phyloP scores from a whole-genome alignment of 73 alveolate species.

The Breviolum minutum region DNA sequence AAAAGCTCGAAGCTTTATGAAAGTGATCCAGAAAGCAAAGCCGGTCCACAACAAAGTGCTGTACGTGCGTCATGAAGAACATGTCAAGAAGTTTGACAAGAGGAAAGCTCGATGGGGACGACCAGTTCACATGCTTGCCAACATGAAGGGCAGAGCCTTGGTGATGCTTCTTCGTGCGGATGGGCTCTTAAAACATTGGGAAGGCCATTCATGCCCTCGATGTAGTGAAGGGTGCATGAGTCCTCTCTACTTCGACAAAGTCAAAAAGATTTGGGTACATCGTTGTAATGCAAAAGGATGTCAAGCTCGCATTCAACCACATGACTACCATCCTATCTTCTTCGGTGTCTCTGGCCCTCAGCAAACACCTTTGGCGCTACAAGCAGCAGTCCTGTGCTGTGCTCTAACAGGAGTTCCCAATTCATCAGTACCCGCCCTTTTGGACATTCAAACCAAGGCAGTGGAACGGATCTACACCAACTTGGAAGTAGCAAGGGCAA shows the following conservation, averaged over 20 bases:
- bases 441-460: slow-evolving; percentile 21
- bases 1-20: background rate
- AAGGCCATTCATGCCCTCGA: background rate
- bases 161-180: background rate
- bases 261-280: background rate
- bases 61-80: background rate
- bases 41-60: background rate
- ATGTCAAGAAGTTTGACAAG: background rate
- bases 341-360: background rate
- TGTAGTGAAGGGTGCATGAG: background rate
- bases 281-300: background rate
- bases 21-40: background rate
- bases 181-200: background rate
- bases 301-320: background rate
- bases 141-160: background rate
- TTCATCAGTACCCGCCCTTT: background rate
- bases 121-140: background rate
- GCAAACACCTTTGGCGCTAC: background rate
- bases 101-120: background rate
- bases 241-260: background rate
- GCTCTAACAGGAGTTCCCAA: background rate
- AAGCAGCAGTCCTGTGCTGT: background rate
- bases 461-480: slow-evolving; percentile 30
- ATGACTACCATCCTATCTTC: slow-evolving; percentile 32
- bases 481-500: slow-evolving; percentile 25